These are phyloP conservation scores for Aspergillus carbonarius DNA, from an alignment of 2,329 filamentous ascomycete species.

Conservation along the genomic window DNA sequence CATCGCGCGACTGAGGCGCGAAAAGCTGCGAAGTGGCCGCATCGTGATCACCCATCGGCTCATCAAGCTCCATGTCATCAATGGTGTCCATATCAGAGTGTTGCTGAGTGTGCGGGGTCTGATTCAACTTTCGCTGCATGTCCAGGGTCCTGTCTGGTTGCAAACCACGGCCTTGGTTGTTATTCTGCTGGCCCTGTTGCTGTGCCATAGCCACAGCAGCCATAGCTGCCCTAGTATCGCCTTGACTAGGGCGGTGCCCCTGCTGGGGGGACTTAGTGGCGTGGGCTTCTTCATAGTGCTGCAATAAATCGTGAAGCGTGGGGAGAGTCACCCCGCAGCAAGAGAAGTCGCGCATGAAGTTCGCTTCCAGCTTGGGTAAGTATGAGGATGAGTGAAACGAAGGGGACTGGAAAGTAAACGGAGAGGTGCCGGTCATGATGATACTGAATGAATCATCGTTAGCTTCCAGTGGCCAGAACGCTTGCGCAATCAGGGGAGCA, in stretches of 20 bases:
- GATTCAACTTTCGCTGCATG: constrained; percentile 39
- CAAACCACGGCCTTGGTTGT: constrained; percentile 35
- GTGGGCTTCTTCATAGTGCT: constrained; percentile 95
- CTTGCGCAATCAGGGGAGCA: constrained; percentile 1
- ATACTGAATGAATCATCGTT: constrained; percentile 60
- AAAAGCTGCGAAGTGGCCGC: constrained; percentile 39
- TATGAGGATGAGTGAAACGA: constrained; percentile 97
- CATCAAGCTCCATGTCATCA: constrained; percentile 97
- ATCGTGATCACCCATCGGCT: constrained; percentile 60
- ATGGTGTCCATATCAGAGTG: constrained; percentile 73
- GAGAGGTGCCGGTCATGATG: constrained; percentile 95
- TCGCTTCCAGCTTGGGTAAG: constrained; percentile 91
- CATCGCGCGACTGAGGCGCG: constrained; percentile 66
- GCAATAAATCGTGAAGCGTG: constrained; percentile 88
- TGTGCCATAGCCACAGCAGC: constrained; percentile 50
- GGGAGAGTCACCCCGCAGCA: constrained; percentile 89
- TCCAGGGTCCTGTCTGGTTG: constrained; percentile 36
- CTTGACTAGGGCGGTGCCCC: constrained; percentile 51
- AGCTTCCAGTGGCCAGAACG: not conserved
- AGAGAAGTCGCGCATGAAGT: constrained; percentile 95
- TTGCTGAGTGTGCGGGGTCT: constrained; percentile 31
- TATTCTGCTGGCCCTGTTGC: constrained; percentile 50
- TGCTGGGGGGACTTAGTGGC: constrained; percentile 64
- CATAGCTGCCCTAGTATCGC: constrained; percentile 52
- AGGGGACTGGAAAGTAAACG: constrained; percentile 84